phyloP scores from a whole-genome alignment of 2,329 filamentous ascomycete genomes.

The Penicillium sp. region DNA sequence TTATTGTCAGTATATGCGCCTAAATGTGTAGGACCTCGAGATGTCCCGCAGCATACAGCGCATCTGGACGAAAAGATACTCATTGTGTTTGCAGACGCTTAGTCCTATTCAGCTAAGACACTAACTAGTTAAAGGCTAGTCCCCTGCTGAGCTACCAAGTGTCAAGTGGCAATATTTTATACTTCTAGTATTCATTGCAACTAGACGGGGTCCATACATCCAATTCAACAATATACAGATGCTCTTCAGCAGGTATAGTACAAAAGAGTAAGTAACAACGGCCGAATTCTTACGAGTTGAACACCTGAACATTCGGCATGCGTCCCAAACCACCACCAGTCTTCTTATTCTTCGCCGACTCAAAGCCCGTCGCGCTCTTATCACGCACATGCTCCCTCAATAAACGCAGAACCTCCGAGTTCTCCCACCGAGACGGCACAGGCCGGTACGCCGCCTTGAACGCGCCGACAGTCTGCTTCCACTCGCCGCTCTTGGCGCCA shows the following conservation, averaged over 20 bases:
- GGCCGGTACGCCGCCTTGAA: slow-evolving; percentile 92
- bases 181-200: background rate
- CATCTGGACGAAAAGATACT: too few species aligned
- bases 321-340: slow-evolving; percentile 42
- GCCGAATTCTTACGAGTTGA: slow-evolving; percentile 25
- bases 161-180: background rate
- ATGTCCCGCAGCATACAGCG: too few species aligned
- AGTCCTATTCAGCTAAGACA: too few species aligned
- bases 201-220: background rate
- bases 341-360: slow-evolving; percentile 37
- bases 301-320: slow-evolving; percentile 46
- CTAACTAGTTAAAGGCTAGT: too few species aligned
- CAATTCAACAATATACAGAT: background rate
- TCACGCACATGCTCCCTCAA: slow-evolving; percentile 74
- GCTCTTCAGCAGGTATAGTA: background rate
- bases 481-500: slow-evolving; percentile 65
- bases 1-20: too few species aligned
- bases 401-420: slow-evolving; percentile 71
- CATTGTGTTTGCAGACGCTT: too few species aligned
- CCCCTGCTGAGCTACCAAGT: too few species aligned
- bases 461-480: slow-evolving; percentile 91
- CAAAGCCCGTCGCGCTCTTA: slow-evolving; percentile 52
- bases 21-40: too few species aligned
- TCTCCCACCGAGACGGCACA: slow-evolving; percentile 78
- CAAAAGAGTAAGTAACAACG: background rate